phyloP scores from a whole-genome alignment of 1,139 yeast species.

The Debaryomyces robertsiae region DNA sequence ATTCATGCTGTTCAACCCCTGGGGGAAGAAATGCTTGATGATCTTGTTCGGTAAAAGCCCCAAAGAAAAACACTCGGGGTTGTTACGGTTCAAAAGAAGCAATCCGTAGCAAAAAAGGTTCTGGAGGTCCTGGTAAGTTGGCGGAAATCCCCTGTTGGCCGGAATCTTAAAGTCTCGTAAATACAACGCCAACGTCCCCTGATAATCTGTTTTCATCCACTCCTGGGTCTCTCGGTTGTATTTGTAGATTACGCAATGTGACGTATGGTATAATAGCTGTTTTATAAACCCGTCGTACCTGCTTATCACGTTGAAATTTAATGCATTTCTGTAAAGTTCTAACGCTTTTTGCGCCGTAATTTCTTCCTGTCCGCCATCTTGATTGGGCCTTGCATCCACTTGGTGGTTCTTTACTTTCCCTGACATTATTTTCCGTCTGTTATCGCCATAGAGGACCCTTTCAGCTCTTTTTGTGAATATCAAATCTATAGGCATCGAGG shows the following conservation, averaged over 20 bases:
- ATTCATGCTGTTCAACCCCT: conserved; percentile 43
- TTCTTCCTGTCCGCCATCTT: conserved; percentile 16
- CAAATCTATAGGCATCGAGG: not conserved
- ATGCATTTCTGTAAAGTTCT: conserved; percentile 65
- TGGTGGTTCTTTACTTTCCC: conserved; percentile 7
- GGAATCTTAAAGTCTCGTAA: conserved; percentile 55
- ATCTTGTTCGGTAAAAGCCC: conserved; percentile 70
- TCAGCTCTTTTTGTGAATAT: too few species aligned
- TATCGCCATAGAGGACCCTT: not conserved
- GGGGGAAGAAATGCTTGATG: conserved; percentile 44
- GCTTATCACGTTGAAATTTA: conserved; percentile 79
- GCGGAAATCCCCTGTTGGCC: conserved; percentile 21
- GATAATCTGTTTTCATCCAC: conserved; percentile 80
- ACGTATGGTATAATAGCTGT: conserved; percentile 70
- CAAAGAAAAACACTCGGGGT: conserved; percentile 75
- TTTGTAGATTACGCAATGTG: conserved; percentile 81
- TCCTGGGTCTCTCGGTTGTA: conserved; percentile 64
- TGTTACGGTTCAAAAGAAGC: conserved; percentile 71
- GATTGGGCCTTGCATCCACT: conserved; percentile 5
- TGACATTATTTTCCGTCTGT: conserved; percentile 1
- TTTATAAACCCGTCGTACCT: conserved; percentile 82
- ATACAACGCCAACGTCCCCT: conserved; percentile 82
- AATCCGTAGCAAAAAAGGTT: conserved; percentile 74
- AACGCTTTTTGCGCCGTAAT: conserved; percentile 39
- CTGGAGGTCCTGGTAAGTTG: conserved; percentile 43